phyloP scores from a whole-genome alignment of 192 early-diverging fungal genomes.

The Coemansia sp. region DNA sequence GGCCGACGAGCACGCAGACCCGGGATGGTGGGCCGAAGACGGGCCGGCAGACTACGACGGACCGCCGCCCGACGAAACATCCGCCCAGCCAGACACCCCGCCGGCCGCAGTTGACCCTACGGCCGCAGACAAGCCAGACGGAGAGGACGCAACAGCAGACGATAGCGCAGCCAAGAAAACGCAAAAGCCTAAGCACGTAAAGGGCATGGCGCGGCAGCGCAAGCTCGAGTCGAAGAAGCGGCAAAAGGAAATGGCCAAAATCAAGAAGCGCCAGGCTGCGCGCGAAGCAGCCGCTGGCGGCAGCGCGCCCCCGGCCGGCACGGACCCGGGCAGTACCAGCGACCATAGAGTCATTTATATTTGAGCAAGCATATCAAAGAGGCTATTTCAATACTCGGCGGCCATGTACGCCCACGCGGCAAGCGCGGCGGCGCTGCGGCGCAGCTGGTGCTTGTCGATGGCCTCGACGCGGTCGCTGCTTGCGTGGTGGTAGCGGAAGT shows the following conservation, averaged over 20 bases:
- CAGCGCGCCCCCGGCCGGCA: no score
- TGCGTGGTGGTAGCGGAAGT: constrained; percentile 61
- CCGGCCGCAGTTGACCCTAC: not conserved
- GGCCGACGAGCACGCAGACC: constrained; percentile 10
- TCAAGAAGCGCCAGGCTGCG: constrained; percentile 27
- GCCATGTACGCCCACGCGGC: constrained; percentile 59
- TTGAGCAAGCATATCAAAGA: not conserved
- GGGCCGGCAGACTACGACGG: constrained; percentile 32
- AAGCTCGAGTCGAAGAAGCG: constrained; percentile 35
- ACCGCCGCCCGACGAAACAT: not conserved
- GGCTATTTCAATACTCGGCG: constrained; percentile 45
- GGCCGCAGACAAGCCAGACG: not conserved
- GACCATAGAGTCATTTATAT: no score
- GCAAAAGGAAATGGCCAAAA: constrained; percentile 34
- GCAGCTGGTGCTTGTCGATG: constrained; percentile 55
- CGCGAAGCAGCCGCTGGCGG: not conserved
- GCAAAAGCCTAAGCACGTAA: not conserved
- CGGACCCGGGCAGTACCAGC: no score
- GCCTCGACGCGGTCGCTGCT: constrained; percentile 52
- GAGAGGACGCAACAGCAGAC: not conserved
- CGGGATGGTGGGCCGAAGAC: constrained; percentile 22
- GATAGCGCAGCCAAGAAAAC: no score
- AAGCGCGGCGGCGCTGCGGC: constrained; percentile 55
- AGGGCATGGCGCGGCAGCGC: constrained; percentile 23
- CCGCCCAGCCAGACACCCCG: not conserved